A percentile compares a stretch with the other conserved stretches of the same genome.
Evolutionary conservation across 495 filamentous ascomycete species (phyloP).

Genomic region (Daldinia caldariorum): DNA sequence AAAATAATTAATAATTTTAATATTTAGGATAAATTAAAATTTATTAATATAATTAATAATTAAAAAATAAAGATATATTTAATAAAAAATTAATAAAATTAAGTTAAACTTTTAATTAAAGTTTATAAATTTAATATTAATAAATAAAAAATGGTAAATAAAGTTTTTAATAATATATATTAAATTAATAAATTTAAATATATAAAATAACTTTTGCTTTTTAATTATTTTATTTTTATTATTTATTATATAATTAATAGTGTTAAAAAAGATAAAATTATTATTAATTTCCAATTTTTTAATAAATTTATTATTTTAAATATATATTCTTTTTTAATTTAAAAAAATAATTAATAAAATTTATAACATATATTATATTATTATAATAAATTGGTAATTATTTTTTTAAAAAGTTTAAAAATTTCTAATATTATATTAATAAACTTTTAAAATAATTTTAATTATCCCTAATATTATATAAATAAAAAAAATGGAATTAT

Average conservation of each 20-base stretch:
- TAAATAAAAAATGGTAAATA: background rate
- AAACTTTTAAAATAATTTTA: background rate
- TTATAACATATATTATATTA: no score
- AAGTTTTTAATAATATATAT: no score
- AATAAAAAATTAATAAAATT: background rate
- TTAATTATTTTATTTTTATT: background rate
- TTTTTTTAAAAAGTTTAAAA: no score
- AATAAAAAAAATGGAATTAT: no score
- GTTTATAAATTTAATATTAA: background rate
- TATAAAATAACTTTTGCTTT: no score
- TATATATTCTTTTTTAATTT: background rate
- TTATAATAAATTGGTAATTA: no score
- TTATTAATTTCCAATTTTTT: background rate
- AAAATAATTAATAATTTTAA: background rate
- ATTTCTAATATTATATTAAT: background rate
- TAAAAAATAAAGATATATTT: background rate
- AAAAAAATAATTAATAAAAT: background rate
- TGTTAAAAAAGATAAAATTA: background rate
- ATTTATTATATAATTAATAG: background rate
- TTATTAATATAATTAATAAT: background rate
- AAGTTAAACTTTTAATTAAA: background rate
- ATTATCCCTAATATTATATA: background rate
- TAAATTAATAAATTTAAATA: no score
- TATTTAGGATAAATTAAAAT: background rate
- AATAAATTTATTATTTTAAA: background rate